Evolutionary conservation across 345 rosid species (phyloP), one percentile per base, ranked within the genome.

Genomic region (Eutrema yunnanense): DNA sequence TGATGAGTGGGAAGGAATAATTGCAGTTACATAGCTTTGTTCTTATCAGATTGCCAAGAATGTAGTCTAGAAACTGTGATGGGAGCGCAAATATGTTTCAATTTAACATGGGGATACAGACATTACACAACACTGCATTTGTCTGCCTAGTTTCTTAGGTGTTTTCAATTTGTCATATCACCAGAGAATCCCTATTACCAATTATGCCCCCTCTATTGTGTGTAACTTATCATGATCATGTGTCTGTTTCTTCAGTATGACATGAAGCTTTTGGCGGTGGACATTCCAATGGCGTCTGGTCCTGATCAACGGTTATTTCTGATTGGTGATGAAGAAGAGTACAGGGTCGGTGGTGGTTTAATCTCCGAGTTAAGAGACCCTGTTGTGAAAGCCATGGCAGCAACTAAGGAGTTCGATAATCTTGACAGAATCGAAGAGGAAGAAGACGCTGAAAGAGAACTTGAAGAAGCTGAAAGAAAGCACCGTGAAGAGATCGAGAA

Each of bases 361-460:
- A 95, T 95, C 74, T 81, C 90, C 10, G 84, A 81, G 80, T 86
- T 88, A 78, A 83, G 99, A 82, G 97, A 89, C 79, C 97, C 98
- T 2, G 89, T 91, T 9, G 84, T 89, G 73, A 94, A 83, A 81
- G 97, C 97, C 76, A 86, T 91, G 97, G 89, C 96, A 10, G 97
- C 97, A 59, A 81, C 84, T 16, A 87, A 89, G 81, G 98, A 91
- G 73, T 94, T 94, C 14, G 98, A 94, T 38, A 83, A 82, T 67
- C 95, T 91, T 63, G 97, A 94, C 26, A 41, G 53, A 74, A 66
- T 74, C 12, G 72, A 74, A 59, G 72, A 66, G 66, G 72, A 74
- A 66, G 89, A 74, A 73, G 78, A 73, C 7, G 72, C 66, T 47
- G 86, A 88, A 68, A 84, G 78, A 74, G 90, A 90, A 76, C 86